These are phyloP conservation scores for Trypanosoma lewisi DNA, from an alignment of 208 protist species.

Conservation along the genomic window DNA sequence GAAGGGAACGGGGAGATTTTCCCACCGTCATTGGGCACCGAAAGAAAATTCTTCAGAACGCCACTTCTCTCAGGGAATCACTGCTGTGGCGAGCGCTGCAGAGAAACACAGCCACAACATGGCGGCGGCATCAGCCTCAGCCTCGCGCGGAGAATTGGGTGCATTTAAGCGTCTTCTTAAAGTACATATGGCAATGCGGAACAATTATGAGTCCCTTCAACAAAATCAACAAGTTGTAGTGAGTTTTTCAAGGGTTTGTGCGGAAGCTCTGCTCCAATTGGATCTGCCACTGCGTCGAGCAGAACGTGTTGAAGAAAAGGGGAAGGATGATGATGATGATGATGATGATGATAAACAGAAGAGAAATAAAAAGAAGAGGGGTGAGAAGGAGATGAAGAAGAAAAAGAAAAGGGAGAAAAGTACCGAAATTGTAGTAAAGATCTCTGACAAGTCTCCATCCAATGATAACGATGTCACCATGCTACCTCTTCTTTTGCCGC, in stretches of 20 bases:
- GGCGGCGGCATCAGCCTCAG: not conserved
- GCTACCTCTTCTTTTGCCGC: not conserved
- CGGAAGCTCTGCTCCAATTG: conserved; percentile 32
- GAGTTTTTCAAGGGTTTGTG: conserved; percentile 36
- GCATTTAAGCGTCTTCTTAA: conserved; percentile 35
- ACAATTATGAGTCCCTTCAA: conserved; percentile 45
- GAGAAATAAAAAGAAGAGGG: not conserved
- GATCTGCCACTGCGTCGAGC: conserved; percentile 15
- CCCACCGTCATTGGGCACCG: conserved; percentile 8
- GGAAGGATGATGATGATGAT: too few relatives aligned
- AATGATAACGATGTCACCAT: not conserved
- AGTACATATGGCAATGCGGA: conserved; percentile 28
- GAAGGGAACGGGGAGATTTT: conserved; percentile 6
- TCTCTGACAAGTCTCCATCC: not conserved
- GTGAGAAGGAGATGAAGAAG: too few relatives aligned
- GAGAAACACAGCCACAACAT: not conserved
- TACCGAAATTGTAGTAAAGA: conserved; percentile 3
- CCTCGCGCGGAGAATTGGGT: not conserved
- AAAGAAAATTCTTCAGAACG: not conserved
- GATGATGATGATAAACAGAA: too few relatives aligned
- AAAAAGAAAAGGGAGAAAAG: not conserved
- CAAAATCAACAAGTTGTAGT: conserved; percentile 21
- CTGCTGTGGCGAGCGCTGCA: not conserved
- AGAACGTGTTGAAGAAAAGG: not conserved
- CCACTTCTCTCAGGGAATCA: not conserved